Evolutionary conservation across 345 rosid species (phyloP), one percentile per base, ranked within the genome.

Genomic region (Arabidopsis suecica): DNA sequence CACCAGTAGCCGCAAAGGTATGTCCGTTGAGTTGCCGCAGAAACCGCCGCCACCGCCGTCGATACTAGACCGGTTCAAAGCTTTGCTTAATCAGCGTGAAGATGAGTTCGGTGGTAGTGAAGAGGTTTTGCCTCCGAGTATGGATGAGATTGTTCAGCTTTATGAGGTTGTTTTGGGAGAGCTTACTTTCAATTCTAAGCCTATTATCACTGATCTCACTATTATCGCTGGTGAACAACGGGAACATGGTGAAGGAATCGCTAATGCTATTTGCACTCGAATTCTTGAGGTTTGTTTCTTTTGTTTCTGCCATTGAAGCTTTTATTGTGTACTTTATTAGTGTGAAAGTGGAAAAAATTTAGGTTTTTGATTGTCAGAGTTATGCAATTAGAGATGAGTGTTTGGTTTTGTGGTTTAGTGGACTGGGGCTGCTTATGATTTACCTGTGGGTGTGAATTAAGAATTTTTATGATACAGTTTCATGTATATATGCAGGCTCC

Each of bases 171-270:
- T 91, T 9, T 80, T 96, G 61, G 83, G 88, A 4, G 99, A 96
- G 45, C 82, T 96, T 40, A 84, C 88, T 47, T 82, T 96, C 83
- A 96, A 93, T 86, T 96, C 97, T 42, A 96, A 96, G 83, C 99
- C 99, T 61, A 84, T 93, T 22, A 96, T 96, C 79, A 96, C 96
- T 50, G 98, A 96, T 86, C 93, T 96, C 79, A 96, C 99, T 2
- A 91, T 93, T 62, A 85, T 96, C 58, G 98, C 99, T 5, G 99
- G 96, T 20, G 99, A 96, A 62, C 96, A 85, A 72, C 79, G 86
- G 71, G 93, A 82, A 71, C 85, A 91, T 13, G 91, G 84, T 3
- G 86, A 83, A 76, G 98, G 98, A 68, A 89, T 96, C 77, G 97
- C 99, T 5, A 87, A 83, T 36, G 93, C 90, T 56, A 91, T 96